Evolutionary conservation across 2,329 filamentous ascomycete genomes (phyloP), one percentile per base, ranked within the genome.

Genomic region (Trichoderma sp.): DNA sequence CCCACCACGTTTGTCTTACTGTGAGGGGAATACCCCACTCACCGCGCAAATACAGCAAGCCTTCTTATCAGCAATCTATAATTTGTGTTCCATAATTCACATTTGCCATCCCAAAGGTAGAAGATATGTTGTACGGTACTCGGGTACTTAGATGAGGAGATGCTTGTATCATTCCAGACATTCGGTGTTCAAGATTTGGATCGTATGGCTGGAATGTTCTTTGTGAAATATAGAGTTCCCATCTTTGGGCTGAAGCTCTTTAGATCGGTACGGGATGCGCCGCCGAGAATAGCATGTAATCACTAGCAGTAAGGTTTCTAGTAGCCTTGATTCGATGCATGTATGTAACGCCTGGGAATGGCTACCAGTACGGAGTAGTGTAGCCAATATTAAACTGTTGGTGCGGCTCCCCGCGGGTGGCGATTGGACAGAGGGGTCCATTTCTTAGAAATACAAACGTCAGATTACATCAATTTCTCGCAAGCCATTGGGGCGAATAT

Each of bases 11-110:
- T 39, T 12, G 48, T 32, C 22, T n/a, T 25, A 64, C 25, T 6
- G 60, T 35, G 60, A 64, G 60, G 60, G 60, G 48, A 64, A 64
- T n/a, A 42, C 61, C 37, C 50, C 61, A 64, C 60, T 19, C 61
- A 45, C 50, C 61, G 22, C 61, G 50, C n/a, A 17, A 37, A 27
- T 10, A 48, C 45, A n/a, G n/a, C 29, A 2, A 27, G 34, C 32
- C 12, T 34, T 61, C 58, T 61, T 61, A 34, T 61, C 42, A 50
- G 58, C 42, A 10, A 56, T 56, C 35, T 54, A 13, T 45, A 27
- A 29, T 13, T 29, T 7, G 15, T 29, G 17, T n/a, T 50, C n/a
- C 39, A 54, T 42, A 48, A 22, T 15, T 34, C 13, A 25, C 19
- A 19, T 17, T 27, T 12, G 19, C 1, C 17, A 12, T 22, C 5